Evolutionary conservation across 2,329 filamentous ascomycete species (phyloP), one percentile per base, ranked within the genome.

Genomic region (Epichloe hybrida): DNA sequence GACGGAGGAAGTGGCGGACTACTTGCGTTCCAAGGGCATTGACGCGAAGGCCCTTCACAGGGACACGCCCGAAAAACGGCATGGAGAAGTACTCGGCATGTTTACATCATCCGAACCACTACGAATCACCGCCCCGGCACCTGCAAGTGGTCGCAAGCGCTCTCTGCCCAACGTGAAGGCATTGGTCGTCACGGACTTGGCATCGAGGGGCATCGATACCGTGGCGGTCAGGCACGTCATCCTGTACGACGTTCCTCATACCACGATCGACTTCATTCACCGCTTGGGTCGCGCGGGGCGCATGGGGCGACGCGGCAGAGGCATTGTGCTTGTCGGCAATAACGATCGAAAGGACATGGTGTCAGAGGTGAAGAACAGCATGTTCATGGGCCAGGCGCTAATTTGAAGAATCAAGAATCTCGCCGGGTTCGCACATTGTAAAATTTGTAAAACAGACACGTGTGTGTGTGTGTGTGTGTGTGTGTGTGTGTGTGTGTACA

Each of bases 231-330:
- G 87, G 52, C 88, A 95, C 58, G 93, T 98, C 49, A 84, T 98
- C 50, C 71, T 98, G 27, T 97, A 95, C 66, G 89, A 98, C 64
- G 91, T 98, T n/a, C 93, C 93, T 4, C 91, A 97, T 64, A 95
- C 88, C 0, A 95, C 89, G 0, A 94, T 98, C 53, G 94, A 98
- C 67, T 98, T 98, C 61, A 96, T 98, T 61, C 94, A 98, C 67
- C 84, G 94, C 15, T 79, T 97, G 4, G 93, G 93, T 15, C 79
- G 93, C 52, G 88, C 93, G 1, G 93, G 93, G 0, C 80, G 93
- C 36, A 97, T 97, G 88, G 89, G 89, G 3, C 79, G 89, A 54
- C 79, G 93, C 64, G 93, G 93, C 15, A 77, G 90, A 51, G 93
- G 89, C 20, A 83, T 97, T 56, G 90, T 97, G 31, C 72, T 98